Evolutionary conservation across 1,284 basidiomycete genomes (phyloP), one percentile per base, ranked within the genome.

Genomic region (Rhodofomes roseus): DNA sequence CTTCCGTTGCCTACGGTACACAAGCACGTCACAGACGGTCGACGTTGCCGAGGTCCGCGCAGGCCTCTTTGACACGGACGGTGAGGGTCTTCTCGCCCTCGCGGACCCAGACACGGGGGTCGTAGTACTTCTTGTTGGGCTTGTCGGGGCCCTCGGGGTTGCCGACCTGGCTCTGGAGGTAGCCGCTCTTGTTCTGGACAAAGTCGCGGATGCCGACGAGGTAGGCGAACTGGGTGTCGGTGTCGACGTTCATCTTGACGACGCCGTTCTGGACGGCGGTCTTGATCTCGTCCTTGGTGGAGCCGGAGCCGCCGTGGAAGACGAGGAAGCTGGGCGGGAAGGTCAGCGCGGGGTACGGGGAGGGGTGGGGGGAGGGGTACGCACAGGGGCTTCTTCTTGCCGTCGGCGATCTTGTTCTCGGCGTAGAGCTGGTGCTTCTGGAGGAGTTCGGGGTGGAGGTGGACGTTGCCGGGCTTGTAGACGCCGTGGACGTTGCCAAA

Each of bases 221-320:
- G 81, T 98, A 98, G 20, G 95, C 95, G 73, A 86, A 97, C 76
- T 96, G 93, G 27, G 93, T 95, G 77, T 95, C 86, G 64, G 93
- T 95, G 76, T 95, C 94, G 62, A 96, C 92, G 78, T 96, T 96
- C 93, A 96, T 96, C 83, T 98, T 98, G 72, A 97, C 89, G 56
- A 96, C 96, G 74, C 97, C 96, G 76, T 96, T 86, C 62, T 78
- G 71, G 67, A 99, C 96, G 59, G 96, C 96, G 54, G 90, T 95
- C 70, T 81, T 81, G 79, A 99, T 99, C 81, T 99, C 97, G 60
- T 97, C 90, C 81, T 96, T 96, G 70, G 90, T 89, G 40, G 96
- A 98, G 60, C 97, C 97, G 59, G 96, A 98, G 68, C 97, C 97
- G 78, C 97, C 97, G 82, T 99, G 97, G 95, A 99, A 99, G 77